Base-by-base conservation (phyloP, 208 protist genomes). In the Borovskyia barvae region DNA sequence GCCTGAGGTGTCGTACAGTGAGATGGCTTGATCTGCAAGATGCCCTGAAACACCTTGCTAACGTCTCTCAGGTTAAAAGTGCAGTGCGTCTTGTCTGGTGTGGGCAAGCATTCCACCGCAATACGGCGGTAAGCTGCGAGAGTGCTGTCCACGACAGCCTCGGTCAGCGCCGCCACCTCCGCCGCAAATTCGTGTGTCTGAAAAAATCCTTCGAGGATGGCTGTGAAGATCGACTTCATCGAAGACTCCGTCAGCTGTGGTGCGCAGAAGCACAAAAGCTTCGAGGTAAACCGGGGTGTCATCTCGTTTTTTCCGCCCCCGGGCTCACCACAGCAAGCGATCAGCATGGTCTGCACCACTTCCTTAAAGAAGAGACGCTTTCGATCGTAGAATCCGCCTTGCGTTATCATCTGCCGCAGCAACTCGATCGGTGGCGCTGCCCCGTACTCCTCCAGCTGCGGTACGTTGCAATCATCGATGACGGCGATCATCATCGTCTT, bases 11-110 rank as follows among this genome's bases (percentile, higher is more conserved):
- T 77, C 14, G 55, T 26, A 32, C 97, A 82, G 54, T 85, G 68
- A 7, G 74, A 61, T 0, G 92, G 75, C 33, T 85, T 80, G 12
- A 94, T 73, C 66, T 94, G 92, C 72, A 97, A 77, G 25, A 98
- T 81, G 36, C 94, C 98, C 65, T 98, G 97, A 30, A 99, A 77
- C 50, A 99, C 96, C 50, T 98, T 98, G 54, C 87, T 90, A 24
- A 99, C 79, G 63, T 99, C 98, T 39, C 98, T 89, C 62, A 99
- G 58, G 79, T 99, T 99, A 87, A 99, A 99, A 15, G 96, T 98
- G 81, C 98, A 99, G 77, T 99, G 98, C 9, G 89, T 93, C 74
- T 98, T 98, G 39, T 96, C 80, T 14, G 98, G 97, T 7, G 97
- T 99, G 11, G 98, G 98, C 36, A 98, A 75, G 20, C 98, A 87